Base-by-base conservation (phyloP, 2,329 filamentous ascomycete genomes). In the Cryphonectria parasitica region DNA sequence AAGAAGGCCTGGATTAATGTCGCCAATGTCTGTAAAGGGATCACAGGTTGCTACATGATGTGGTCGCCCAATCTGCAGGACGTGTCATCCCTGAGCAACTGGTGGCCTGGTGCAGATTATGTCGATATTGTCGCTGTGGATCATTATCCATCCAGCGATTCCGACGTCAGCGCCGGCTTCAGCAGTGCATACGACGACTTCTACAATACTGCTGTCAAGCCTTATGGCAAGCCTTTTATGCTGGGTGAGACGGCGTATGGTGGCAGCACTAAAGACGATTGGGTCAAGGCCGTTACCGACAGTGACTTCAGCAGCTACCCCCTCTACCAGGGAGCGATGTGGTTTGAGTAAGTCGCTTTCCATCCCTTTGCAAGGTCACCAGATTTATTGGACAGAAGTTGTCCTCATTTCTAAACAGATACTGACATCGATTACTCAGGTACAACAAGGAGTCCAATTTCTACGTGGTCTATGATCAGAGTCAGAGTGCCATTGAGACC, bases 51-150 rank as follows among this genome's bases (percentile, higher is more conserved):
- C 64, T 66, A 72, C 61, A 73, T 73, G 72, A 72, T 71, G 31
- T 75, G 73, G 69, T 74, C 69, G 28, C 74, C 74, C 25, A 72
- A 72, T 34, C 31, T 66, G 45, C 64, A 66, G 64, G 71, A 74
- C 67, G 61, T 62, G 28, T 64, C 73, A 3, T 68, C 67, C 58
- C 69, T 70, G 75, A 61, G 69, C 41, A 66, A 71, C 63, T 74
- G 73, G 73, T 74, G 73, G 71, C 74, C 74, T 1, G 73, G 72
- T 11, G 52, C 65, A 1, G 68, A 73, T 5, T 70, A 74, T 19
- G 71, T 75, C 68, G 72, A 75, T 34, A 74, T 75, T 39, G 67
- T 74, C 19, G 70, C 69, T 43, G 58, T 74, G 61, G 74, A 75
- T 58, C 68, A 66, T 34, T 75, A 75, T 65, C 66, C 68, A 19